Evolutionary conservation across 2,329 filamentous ascomycete species (phyloP).

Genomic region (Fusarium sp.): DNA sequence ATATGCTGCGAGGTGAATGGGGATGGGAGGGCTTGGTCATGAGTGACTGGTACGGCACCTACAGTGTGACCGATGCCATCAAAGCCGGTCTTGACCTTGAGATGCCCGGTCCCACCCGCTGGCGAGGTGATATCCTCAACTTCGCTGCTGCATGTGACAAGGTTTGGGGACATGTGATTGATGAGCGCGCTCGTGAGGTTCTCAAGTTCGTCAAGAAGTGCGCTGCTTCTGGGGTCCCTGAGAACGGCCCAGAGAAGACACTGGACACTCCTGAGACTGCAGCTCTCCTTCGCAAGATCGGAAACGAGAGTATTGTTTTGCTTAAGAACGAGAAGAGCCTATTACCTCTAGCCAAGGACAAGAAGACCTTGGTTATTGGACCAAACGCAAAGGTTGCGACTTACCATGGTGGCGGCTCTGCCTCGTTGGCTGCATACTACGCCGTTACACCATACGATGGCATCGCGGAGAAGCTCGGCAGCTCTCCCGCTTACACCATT

Average conservation of each 20-base stretch:
- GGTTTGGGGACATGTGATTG: conserved; percentile 65
- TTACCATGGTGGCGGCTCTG: conserved; percentile 75
- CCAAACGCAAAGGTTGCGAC: conserved; percentile 68
- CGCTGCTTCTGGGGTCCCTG: conserved; percentile 64
- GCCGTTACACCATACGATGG: conserved; percentile 80
- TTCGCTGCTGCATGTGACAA: conserved; percentile 68
- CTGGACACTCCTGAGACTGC: conserved; percentile 72
- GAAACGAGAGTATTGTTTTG: conserved; percentile 77
- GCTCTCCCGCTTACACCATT: conserved; percentile 64
- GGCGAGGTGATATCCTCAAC: conserved; percentile 63
- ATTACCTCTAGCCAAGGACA: conserved; percentile 72
- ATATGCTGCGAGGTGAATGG: conserved; percentile 68
- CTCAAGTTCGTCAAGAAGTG: conserved; percentile 71
- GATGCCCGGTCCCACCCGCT: conserved; percentile 68
- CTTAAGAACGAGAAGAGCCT: conserved; percentile 76
- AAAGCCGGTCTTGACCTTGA: conserved; percentile 68
- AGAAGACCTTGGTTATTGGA: conserved; percentile 69
- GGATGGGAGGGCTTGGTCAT: conserved; percentile 68
- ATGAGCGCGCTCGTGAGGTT: conserved; percentile 68
- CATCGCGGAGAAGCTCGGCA: conserved; percentile 67
- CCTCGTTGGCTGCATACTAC: conserved; percentile 70
- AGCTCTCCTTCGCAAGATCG: conserved; percentile 72
- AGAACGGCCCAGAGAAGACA: conserved; percentile 65
- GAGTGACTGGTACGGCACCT: conserved; percentile 71
- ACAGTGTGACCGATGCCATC: conserved; percentile 64